Percentiles rank a stretch among this genome's conserved stretches.
Evolutionary conservation across 2,329 filamentous ascomycete genomes (phyloP).

Genomic region (Proliferodiscus dingleyae): DNA sequence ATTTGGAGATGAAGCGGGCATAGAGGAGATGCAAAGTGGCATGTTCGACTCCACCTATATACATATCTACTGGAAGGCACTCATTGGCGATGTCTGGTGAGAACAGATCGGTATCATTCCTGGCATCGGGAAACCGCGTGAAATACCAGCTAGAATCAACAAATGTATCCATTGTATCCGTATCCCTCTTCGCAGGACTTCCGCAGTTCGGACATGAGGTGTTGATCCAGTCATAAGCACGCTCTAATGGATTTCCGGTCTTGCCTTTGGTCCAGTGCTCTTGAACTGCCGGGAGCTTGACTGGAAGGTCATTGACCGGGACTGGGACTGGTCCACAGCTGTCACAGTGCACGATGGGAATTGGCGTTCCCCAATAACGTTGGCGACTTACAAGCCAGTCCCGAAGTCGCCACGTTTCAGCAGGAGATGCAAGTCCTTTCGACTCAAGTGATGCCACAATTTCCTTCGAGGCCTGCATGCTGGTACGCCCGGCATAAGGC

Average conservation of each 20-base stretch:
- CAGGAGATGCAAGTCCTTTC: constrained; percentile 52
- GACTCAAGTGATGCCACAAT: constrained; percentile 54
- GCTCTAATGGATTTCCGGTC: constrained; percentile 72
- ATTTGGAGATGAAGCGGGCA: constrained; percentile 86
- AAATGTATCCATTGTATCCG: constrained; percentile 95
- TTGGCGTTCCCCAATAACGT: constrained; percentile 86
- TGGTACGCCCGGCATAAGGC: constrained; percentile 58
- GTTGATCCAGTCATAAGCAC: constrained; percentile 67
- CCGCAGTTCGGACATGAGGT: constrained; percentile 71
- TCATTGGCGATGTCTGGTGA: constrained; percentile 51
- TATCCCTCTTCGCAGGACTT: constrained; percentile 69
- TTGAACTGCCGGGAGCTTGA: constrained; percentile 65
- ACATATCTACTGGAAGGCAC: constrained; percentile 75
- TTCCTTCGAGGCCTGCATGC: constrained; percentile 54
- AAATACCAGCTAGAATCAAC: constrained; percentile 96
- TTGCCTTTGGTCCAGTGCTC: constrained; percentile 64
- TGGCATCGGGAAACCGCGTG: constrained; percentile 69
- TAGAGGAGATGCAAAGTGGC: constrained; percentile 88
- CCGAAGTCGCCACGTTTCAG: constrained; percentile 72
- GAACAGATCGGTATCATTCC: constrained; percentile 59
- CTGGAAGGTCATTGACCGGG: constrained; percentile 69
- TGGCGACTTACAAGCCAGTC: constrained; percentile 94
- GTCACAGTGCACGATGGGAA: constrained; percentile 79
- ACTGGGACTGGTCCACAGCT: constrained; percentile 77
- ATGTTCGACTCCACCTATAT: constrained; percentile 85